phyloP scores from a whole-genome alignment of 352 stramenopile species.

The Phytopythium vexans region DNA sequence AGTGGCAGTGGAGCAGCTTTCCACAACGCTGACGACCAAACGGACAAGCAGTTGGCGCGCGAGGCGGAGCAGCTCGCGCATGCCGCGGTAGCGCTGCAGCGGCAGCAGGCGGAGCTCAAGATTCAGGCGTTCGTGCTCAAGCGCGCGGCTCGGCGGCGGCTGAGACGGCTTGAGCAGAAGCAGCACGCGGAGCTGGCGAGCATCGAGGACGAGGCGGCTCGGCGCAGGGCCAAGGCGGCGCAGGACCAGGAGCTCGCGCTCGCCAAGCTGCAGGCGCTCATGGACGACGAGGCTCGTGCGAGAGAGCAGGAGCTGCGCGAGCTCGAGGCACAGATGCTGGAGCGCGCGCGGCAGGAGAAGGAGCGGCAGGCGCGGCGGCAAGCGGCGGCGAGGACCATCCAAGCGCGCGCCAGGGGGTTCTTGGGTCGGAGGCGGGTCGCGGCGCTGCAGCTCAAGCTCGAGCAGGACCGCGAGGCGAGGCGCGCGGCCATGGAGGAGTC shows the following conservation, averaged over 20 bases:
- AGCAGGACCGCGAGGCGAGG: constrained; percentile 57
- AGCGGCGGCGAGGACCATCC: constrained; percentile 51
- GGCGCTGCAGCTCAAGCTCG: constrained; percentile 57
- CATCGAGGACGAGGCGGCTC: constrained; percentile 58
- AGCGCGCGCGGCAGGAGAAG: constrained; percentile 64
- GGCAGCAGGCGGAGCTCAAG: constrained; percentile 56
- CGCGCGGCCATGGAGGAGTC: constrained; percentile 51
- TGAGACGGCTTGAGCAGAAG: constrained; percentile 42
- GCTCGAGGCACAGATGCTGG: constrained; percentile 73
- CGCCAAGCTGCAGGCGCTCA: constrained; percentile 55
- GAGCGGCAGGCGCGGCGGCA: constrained; percentile 48
- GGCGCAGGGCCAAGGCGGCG: constrained; percentile 43
- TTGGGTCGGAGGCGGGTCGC: constrained; percentile 53
- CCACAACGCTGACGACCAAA: constrained; percentile 8
- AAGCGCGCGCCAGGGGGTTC: constrained; percentile 49
- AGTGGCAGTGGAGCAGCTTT: not conserved
- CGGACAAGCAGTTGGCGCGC: constrained; percentile 24
- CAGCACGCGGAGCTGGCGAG: constrained; percentile 48
- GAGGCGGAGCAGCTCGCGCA: constrained; percentile 30
- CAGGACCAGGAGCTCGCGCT: constrained; percentile 72
- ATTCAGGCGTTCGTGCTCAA: constrained; percentile 64
- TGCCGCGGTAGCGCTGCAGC: constrained; percentile 28
- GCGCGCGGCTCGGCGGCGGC: constrained; percentile 29
- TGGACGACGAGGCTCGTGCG: constrained; percentile 65
- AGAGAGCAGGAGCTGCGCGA: constrained; percentile 70